phyloP scores from a whole-genome alignment of 2,329 filamentous ascomycete genomes.

The Penicillium occitanis region DNA sequence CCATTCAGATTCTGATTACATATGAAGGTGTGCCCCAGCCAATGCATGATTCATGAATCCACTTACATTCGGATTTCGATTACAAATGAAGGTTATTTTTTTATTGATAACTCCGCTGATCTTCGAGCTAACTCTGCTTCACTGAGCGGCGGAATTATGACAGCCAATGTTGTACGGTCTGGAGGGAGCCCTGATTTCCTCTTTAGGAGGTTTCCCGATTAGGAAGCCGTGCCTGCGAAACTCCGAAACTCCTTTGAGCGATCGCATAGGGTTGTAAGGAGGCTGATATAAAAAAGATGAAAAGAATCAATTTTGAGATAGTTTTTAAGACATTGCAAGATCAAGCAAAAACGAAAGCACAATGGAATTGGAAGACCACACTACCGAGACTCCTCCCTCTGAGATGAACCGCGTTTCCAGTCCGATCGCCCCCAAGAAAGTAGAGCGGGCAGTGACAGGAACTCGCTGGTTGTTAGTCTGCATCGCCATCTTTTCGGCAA shows the following conservation, averaged over 20 bases:
- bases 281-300: background rate
- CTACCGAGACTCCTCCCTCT: background rate
- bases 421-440: background rate
- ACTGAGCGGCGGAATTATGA: background rate
- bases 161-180: background rate
- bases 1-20: background rate
- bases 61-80: background rate
- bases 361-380: background rate
- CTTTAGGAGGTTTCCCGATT: background rate
- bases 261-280: background rate
- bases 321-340: background rate
- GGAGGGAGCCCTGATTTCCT: background rate
- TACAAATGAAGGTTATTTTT: background rate
- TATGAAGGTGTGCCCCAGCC: background rate
- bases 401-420: background rate
- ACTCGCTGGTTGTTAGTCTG: slow-evolving; percentile 26
- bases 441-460: background rate
- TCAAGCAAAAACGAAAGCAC: background rate
- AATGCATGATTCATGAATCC: too few species aligned
- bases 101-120: background rate
- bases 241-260: background rate
- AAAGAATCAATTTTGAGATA: background rate
- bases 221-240: background rate
- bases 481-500: slow-evolving; percentile 37
- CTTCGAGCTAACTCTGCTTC: background rate